phyloP scores from a whole-genome alignment of 805 yeast genomes.

The Metschnikowia vanudenii region DNA sequence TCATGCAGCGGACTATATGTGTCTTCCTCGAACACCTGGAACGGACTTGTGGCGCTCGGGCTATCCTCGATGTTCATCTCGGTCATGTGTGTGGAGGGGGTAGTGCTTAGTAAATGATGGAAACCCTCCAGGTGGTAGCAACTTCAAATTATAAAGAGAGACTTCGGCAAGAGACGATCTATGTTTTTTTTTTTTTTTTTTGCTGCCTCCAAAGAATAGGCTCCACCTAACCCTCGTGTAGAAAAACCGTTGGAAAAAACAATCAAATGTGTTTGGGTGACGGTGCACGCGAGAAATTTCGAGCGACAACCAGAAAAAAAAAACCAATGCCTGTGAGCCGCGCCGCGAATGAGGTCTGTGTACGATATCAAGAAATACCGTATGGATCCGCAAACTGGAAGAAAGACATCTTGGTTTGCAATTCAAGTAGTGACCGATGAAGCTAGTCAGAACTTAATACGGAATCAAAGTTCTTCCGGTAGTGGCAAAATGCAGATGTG shows the following conservation, averaged over 20 bases:
- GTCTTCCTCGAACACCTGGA: conserved; percentile 10
- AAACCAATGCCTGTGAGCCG: not conserved
- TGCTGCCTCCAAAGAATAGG: too few relatives aligned
- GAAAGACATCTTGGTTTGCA: not conserved
- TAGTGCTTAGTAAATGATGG: not conserved
- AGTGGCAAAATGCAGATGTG: too few relatives aligned
- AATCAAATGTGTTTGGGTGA: not conserved
- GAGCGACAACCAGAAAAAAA: conserved; percentile 3
- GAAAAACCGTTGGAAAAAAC: conserved; percentile 1
- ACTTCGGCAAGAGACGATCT: not conserved
- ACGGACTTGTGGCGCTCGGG: conserved; percentile 1
- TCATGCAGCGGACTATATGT: not conserved
- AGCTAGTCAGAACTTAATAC: too few relatives aligned
- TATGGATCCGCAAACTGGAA: too few relatives aligned
- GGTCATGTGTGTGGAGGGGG: not conserved
- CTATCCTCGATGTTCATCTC: conserved; percentile 6
- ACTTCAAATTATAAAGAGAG: not conserved
- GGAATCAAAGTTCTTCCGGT: too few relatives aligned
- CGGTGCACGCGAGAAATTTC: conserved; percentile 7
- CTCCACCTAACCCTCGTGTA: conserved; percentile 1
- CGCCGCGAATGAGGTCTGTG: not conserved
- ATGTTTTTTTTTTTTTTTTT: too few relatives aligned
- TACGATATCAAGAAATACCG: not conserved
- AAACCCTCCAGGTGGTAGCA: not conserved
- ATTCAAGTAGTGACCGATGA: not conserved